These are phyloP conservation scores for Aegilops longissima DNA, from an alignment of 176 grass and related monocot genomes.

Conservation along the genomic window DNA sequence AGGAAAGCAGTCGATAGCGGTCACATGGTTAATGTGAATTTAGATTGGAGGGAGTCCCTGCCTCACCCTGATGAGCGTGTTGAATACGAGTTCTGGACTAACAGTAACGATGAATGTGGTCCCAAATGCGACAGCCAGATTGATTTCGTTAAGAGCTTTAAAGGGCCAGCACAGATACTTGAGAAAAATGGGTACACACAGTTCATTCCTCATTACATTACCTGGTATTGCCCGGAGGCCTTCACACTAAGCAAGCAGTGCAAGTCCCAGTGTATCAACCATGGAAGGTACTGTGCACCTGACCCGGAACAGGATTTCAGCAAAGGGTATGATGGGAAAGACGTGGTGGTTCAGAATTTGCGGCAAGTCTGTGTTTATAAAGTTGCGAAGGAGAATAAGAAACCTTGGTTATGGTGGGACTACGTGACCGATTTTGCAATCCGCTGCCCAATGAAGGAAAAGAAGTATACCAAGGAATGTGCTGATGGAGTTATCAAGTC, in stretches of 20 bases:
- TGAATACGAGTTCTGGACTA: constrained; percentile 92
- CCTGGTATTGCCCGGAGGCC: constrained; percentile 87
- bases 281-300: constrained; percentile 79
- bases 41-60: constrained; percentile 89
- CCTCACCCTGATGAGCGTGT: constrained; percentile 87
- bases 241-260: constrained; percentile 88
- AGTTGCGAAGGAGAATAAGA: constrained; percentile 70
- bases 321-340: constrained; percentile 94
- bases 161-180: constrained; percentile 75
- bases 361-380: constrained; percentile 75
- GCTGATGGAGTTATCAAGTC: constrained; percentile 81
- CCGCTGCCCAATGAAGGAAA: constrained; percentile 84
- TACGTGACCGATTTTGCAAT: constrained; percentile 90
- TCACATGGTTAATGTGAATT: constrained; percentile 87
- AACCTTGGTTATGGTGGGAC: constrained; percentile 94
- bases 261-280: constrained; percentile 91
- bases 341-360: constrained; percentile 88
- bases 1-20: constrained; percentile 64
- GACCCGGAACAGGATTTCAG: constrained; percentile 94
- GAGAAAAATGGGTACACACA: constrained; percentile 85
- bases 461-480: constrained; percentile 90
- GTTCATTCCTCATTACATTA: constrained; percentile 90
- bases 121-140: constrained; percentile 87
- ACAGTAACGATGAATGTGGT: constrained; percentile 92
- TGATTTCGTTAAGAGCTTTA: constrained; percentile 85